A percentile compares a stretch with the other conserved stretches of the same genome.
Evolutionary conservation across 352 stramenopile genomes (phyloP).

Genomic region (Phytophthora sp.): DNA sequence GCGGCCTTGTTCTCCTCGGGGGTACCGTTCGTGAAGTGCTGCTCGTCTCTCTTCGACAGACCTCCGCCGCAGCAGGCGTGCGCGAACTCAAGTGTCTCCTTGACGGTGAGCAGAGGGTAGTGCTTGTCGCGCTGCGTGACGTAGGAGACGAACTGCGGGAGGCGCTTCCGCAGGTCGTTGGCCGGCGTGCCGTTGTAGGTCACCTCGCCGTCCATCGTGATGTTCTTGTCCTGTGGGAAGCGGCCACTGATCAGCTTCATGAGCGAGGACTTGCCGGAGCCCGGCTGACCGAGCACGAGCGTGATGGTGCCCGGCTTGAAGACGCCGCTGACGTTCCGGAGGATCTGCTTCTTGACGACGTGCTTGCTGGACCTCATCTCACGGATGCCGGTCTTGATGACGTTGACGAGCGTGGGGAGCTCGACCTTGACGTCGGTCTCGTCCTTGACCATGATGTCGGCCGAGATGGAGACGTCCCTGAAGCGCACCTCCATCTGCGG

Average conservation of each 20-base stretch:
- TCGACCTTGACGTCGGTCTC: conserved; percentile 13
- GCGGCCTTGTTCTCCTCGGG: conserved; percentile 29
- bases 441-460: conserved; percentile 13
- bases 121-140: too few relatives aligned
- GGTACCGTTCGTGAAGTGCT: conserved; percentile 11
- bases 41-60: neutral
- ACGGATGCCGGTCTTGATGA: neutral
- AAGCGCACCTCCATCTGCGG: conserved; percentile 42
- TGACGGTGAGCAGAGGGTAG: too few relatives aligned
- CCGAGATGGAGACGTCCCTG: conserved; percentile 12
- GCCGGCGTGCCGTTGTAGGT: conserved; percentile 23
- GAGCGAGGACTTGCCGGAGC: too few relatives aligned
- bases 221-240: conserved; percentile 25
- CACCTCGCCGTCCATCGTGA: conserved; percentile 23
- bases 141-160: too few relatives aligned
- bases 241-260: too few relatives aligned
- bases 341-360: conserved; percentile 24
- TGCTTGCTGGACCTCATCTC: conserved; percentile 13
- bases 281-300: too few relatives aligned
- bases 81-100: neutral
- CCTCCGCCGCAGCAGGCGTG: conserved; percentile 27
- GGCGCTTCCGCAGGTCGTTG: conserved; percentile 1
- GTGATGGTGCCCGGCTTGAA: too few relatives aligned
- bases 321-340: too few relatives aligned
- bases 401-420: conserved; percentile 35